phyloP scores from a whole-genome alignment of 1,284 basidiomycete species.

The Irpex sp. region DNA sequence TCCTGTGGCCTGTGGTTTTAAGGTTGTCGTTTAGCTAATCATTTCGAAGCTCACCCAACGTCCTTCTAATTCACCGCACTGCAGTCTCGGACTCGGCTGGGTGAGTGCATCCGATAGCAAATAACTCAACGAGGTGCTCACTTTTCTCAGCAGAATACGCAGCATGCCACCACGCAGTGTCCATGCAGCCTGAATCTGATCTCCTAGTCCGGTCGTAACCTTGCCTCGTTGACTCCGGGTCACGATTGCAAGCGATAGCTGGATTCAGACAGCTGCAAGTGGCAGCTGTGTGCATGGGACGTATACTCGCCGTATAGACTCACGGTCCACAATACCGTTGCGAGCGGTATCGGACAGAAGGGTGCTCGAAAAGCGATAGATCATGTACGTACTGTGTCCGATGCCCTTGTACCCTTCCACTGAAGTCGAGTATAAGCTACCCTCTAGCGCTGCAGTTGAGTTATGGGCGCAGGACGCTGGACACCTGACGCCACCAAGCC shows the following conservation, averaged over 20 bases:
- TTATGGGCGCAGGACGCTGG: constrained; percentile 1
- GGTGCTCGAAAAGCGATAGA: neutral
- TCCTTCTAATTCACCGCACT: neutral
- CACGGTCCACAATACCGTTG: neutral
- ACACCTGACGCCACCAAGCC: neutral
- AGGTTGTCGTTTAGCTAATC: neutral
- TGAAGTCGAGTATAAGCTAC: neutral
- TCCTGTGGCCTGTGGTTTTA: neutral
- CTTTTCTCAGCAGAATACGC: neutral
- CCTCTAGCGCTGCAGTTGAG: constrained; percentile 1
- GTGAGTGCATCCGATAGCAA: neutral
- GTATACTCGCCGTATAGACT: neutral
- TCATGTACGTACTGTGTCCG: neutral
- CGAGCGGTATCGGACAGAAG: neutral
- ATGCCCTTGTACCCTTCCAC: neutral
- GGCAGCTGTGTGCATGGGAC: neutral
- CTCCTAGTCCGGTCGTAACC: neutral
- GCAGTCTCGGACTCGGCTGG: neutral
- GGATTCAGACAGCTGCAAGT: neutral
- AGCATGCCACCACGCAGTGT: neutral
- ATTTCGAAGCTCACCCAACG: neutral
- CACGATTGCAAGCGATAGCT: neutral
- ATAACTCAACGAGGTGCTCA: neutral
- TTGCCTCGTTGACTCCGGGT: neutral
- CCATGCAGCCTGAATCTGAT: neutral